Conservation (phyloP, 345 rosid genomes). For the Carallia pectinifolia region DNA sequence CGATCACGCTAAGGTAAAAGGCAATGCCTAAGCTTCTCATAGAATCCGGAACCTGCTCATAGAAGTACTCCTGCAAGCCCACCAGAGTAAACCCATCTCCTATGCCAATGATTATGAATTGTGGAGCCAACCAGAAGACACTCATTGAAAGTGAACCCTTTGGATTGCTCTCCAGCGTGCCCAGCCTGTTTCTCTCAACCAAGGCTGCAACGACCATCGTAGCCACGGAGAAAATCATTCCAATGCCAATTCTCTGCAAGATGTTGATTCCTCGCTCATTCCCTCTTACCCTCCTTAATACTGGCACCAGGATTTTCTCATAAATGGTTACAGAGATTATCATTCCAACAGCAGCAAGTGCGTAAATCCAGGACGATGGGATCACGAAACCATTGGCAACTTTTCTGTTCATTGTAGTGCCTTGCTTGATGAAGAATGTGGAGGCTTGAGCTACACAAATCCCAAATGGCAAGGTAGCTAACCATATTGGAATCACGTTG, state of each 20-base stretch:
- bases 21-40: constrained; percentile 97
- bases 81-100: constrained; percentile 82
- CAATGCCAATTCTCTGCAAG: constrained; percentile 88
- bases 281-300: constrained; percentile 44
- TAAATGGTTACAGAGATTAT: constrained; percentile 47
- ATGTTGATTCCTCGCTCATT: constrained; percentile 75
- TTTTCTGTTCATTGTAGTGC: constrained; percentile 44
- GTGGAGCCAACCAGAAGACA: constrained; percentile 88
- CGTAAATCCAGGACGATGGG: constrained; percentile 59
- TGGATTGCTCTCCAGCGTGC: constrained; percentile 30
- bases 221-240: constrained; percentile 66
- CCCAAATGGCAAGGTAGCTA: constrained; percentile 72
- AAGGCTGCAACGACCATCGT: constrained; percentile 73
- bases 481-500: constrained; percentile 91
- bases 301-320: constrained; percentile 55
- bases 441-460: constrained; percentile 66
- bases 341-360: constrained; percentile 59
- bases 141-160: constrained; percentile 60
- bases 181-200: constrained; percentile 62
- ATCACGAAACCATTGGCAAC: constrained; percentile 42
- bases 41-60: constrained; percentile 92
- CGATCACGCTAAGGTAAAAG: constrained; percentile 75
- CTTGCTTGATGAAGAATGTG: constrained; percentile 94
- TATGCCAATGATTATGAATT: constrained; percentile 61
- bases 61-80: constrained; percentile 89